phyloP scores from a whole-genome alignment of 495 filamentous ascomycete genomes.

The Copromyces sp. region DNA sequence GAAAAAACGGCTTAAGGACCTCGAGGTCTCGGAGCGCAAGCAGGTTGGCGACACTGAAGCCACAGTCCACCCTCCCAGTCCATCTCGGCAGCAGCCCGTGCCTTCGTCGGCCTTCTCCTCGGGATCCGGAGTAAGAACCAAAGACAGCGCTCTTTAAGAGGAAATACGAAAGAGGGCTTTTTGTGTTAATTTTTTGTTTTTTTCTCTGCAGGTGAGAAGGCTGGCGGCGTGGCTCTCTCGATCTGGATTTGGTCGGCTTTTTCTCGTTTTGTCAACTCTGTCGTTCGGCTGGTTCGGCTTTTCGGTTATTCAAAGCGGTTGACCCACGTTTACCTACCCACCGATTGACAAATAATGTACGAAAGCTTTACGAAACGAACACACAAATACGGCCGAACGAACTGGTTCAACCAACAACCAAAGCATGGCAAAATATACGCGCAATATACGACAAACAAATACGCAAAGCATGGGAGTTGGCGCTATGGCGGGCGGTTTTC shows the following conservation, averaged over 20 bases:
- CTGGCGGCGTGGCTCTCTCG: not conserved
- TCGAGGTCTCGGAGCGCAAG: conserved; percentile 69
- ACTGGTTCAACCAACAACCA: not conserved
- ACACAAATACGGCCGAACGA: not conserved
- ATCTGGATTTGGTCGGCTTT: not conserved
- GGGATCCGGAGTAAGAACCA: not conserved
- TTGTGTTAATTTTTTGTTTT: not conserved
- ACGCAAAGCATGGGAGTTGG: not conserved
- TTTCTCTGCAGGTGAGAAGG: not conserved
- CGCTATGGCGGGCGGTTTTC: not conserved
- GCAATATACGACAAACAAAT: not conserved
- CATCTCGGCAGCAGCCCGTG: not conserved
- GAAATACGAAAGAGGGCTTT: not conserved
- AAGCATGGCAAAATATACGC: not conserved
- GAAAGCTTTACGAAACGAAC: not conserved
- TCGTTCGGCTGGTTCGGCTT: not conserved
- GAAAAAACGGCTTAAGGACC: conserved; percentile 46
- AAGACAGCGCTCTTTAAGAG: not conserved
- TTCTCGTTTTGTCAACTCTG: not conserved
- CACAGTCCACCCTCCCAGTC: conserved; percentile 38
- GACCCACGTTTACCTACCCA: not conserved
- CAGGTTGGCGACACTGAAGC: conserved; percentile 80
- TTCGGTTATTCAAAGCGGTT: not conserved
- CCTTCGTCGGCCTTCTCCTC: not conserved
- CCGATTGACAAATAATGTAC: not conserved